These are phyloP conservation scores for Puccinia horiana DNA, from an alignment of 1,284 basidiomycete genomes.

Conservation along the genomic window DNA sequence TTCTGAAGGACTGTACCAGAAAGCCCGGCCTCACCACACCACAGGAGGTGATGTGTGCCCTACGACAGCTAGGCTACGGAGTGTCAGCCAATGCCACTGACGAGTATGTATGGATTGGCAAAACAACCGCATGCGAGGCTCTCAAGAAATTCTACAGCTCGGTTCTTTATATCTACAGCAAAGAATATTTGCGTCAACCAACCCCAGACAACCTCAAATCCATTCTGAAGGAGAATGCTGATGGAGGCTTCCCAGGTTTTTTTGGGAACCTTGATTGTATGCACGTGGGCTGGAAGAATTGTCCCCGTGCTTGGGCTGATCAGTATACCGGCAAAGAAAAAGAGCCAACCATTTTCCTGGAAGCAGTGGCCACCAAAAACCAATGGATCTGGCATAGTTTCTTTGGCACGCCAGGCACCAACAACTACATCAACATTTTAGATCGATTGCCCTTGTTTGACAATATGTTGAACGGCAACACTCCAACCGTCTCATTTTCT, in stretches of 20 bases:
- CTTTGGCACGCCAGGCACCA: slow-evolving; percentile 29
- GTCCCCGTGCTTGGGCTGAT: not conserved
- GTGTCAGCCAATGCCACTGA: slow-evolving; percentile 4
- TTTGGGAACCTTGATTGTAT: slow-evolving; percentile 18
- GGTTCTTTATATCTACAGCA: not conserved
- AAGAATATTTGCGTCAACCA: not conserved
- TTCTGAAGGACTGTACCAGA: not conserved
- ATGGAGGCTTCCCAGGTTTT: slow-evolving; percentile 17
- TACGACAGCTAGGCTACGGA: slow-evolving; percentile 20
- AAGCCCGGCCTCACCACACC: not conserved
- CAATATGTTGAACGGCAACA: not conserved
- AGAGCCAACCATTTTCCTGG: slow-evolving; percentile 8
- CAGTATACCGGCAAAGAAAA: slow-evolving; percentile 20
- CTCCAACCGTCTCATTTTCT: not conserved
- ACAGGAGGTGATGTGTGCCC: not conserved
- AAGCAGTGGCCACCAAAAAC: slow-evolving; percentile 27
- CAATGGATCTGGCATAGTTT: slow-evolving; percentile 28
- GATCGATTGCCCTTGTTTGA: not conserved
- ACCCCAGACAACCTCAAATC: not conserved
- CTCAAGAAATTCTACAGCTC: not conserved
- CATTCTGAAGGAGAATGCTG: not conserved
- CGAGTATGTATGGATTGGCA: not conserved
- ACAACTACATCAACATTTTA: slow-evolving; percentile 26
- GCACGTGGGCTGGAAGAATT: slow-evolving; percentile 20
- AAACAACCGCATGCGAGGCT: not conserved